These are phyloP conservation scores for Lithospermum erythrorhizon DNA, from an alignment of 257 asterid species.

Conservation along the genomic window DNA sequence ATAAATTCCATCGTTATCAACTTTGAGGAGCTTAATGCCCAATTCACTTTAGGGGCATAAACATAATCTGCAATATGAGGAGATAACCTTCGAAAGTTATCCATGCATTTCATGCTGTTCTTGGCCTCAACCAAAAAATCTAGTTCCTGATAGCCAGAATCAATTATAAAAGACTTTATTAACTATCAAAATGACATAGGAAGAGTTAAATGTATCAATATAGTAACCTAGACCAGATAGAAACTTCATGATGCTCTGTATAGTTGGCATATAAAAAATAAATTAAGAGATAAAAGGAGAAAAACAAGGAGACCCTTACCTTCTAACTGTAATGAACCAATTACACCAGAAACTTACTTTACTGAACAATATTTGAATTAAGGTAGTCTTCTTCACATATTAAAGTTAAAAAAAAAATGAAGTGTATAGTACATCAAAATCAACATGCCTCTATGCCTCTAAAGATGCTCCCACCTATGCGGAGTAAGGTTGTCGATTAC, in stretches of 20 bases:
- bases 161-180: conserved; percentile 17
- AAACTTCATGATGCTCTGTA: background rate
- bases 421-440: no score
- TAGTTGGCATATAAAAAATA: background rate
- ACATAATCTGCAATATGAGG: conserved; percentile 82
- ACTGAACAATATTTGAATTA: no score
- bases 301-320: no score
- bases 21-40: conserved; percentile 82
- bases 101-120: conserved; percentile 86
- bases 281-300: no score
- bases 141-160: conserved; percentile 67
- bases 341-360: no score
- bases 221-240: background rate
- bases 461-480: no score
- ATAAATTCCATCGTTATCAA: conserved; percentile 94
- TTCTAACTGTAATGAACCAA: no score
- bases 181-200: no score
- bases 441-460: no score
- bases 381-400: no score
- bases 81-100: conserved; percentile 82
- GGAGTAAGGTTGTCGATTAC: no score
- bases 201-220: background rate
- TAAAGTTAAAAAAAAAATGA: no score
- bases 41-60: conserved; percentile 71
- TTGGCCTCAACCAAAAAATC: conserved; percentile 89